A percentile compares a stretch with the other conserved stretches of the same genome.
Conservation (phyloP, 1,139 yeast genomes). For the Hyphopichia wangnamkhiaoensis region DNA sequence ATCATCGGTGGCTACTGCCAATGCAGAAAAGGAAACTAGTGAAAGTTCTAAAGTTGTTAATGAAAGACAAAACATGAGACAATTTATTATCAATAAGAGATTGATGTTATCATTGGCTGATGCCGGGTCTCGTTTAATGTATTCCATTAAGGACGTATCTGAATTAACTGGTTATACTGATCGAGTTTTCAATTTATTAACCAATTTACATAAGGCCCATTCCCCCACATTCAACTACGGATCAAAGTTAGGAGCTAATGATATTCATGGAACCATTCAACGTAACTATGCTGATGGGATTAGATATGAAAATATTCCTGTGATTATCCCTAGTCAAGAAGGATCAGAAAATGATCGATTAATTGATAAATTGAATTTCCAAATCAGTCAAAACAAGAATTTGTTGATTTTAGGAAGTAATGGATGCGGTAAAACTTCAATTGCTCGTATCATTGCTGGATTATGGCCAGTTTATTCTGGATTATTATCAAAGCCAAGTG, state of each 20-base stretch:
- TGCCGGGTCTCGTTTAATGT: conserved; percentile 96
- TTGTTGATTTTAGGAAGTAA: conserved; percentile 82
- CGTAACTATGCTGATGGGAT: conserved; percentile 70
- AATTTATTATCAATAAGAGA: conserved; percentile 86
- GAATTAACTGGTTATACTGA: conserved; percentile 91
- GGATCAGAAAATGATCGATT: conserved; percentile 59
- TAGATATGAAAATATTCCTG: conserved; percentile 79
- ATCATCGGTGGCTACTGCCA: background rate
- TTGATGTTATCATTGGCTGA: conserved; percentile 89
- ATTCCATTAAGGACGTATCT: conserved; percentile 90
- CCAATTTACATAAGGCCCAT: conserved; percentile 81
- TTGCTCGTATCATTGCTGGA: conserved; percentile 82
- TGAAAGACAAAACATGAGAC: conserved; percentile 70
- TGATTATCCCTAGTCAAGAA: conserved; percentile 68
- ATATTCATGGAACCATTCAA: conserved; percentile 81
- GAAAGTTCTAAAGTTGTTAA: conserved; percentile 19
- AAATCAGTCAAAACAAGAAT: conserved; percentile 67
- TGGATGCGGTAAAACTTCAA: conserved; percentile 89
- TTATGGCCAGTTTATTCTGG: conserved; percentile 92
- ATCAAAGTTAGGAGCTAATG: conserved; percentile 48
- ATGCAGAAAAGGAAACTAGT: background rate
- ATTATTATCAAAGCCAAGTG: conserved; percentile 75
- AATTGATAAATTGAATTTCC: conserved; percentile 60
- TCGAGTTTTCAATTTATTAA: conserved; percentile 72
- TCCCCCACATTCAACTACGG: conserved; percentile 69